Percentiles rank a stretch among this genome's conserved stretches.
Evolutionary conservation across 495 filamentous ascomycete species (phyloP).

Genomic region (Aspergillus ostianus): DNA sequence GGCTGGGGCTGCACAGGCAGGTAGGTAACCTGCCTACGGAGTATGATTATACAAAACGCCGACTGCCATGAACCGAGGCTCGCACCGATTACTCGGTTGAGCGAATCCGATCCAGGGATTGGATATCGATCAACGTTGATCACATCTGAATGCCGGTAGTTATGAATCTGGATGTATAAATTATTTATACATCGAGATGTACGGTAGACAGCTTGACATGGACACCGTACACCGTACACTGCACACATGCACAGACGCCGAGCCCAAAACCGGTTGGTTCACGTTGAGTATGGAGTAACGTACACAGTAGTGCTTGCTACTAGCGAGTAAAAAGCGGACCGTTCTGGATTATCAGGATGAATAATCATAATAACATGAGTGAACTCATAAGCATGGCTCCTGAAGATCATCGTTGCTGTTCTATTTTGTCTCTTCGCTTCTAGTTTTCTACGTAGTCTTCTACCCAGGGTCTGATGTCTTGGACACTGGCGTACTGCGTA

Average conservation of each 20-base stretch:
- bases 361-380: background rate
- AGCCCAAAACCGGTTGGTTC: background rate
- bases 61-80: background rate
- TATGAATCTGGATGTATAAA: background rate
- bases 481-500: no score
- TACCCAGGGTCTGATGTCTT: no score
- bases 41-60: background rate
- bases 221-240: no score
- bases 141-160: background rate
- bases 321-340: background rate
- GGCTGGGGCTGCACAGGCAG: no score
- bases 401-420: background rate
- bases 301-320: no score
- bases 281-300: no score
- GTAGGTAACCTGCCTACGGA: no score
- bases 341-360: background rate
- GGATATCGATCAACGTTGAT: background rate
- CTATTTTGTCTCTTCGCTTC: no score
- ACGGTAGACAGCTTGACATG: no score
- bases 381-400: background rate
- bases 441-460: no score
- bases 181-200: background rate
- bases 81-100: background rate
- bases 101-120: background rate
- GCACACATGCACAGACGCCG: no score